These are phyloP conservation scores for Xylaria arbuscula DNA, from an alignment of 2,329 filamentous ascomycete genomes.

Conservation along the genomic window DNA sequence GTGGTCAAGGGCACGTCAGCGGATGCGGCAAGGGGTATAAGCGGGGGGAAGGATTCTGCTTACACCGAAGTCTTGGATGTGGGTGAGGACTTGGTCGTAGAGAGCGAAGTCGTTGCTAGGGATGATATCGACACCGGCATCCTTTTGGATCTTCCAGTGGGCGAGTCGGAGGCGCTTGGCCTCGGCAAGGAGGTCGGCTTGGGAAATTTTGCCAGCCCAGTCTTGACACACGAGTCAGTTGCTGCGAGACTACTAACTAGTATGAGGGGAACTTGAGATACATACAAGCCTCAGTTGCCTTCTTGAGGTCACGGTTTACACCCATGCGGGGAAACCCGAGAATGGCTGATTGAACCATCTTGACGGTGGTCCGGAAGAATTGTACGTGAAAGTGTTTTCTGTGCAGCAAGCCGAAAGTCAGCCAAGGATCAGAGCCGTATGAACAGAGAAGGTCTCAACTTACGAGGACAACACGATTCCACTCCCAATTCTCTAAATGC, in stretches of 20 bases:
- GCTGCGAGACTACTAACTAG: constrained; percentile 28
- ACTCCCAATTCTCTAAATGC: constrained; percentile 42
- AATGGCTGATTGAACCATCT: constrained; percentile 77
- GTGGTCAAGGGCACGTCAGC: constrained; percentile 40
- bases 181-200: constrained; percentile 89
- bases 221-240: constrained; percentile 51
- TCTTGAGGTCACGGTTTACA: constrained; percentile 98
- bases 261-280: constrained; percentile 39
- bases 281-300: constrained; percentile 94
- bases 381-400: constrained; percentile 43
- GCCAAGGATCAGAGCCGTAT: neutral
- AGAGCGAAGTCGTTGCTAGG: constrained; percentile 99
- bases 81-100: constrained; percentile 97
- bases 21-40: neutral
- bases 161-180: constrained; percentile 95
- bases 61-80: constrained; percentile 98
- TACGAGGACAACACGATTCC: constrained; percentile 45
- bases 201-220: constrained; percentile 95
- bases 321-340: constrained; percentile 99
- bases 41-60: constrained; percentile 51
- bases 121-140: constrained; percentile 96
- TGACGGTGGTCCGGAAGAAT: constrained; percentile 52
- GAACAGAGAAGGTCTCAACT: constrained; percentile 25
- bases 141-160: constrained; percentile 99
- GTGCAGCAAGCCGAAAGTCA: constrained; percentile 29